A percentile compares a stretch with the other conserved stretches of the same genome.
Conservation (phyloP, 495 filamentous ascomycete genomes). For the Penicillium ucsense region DNA sequence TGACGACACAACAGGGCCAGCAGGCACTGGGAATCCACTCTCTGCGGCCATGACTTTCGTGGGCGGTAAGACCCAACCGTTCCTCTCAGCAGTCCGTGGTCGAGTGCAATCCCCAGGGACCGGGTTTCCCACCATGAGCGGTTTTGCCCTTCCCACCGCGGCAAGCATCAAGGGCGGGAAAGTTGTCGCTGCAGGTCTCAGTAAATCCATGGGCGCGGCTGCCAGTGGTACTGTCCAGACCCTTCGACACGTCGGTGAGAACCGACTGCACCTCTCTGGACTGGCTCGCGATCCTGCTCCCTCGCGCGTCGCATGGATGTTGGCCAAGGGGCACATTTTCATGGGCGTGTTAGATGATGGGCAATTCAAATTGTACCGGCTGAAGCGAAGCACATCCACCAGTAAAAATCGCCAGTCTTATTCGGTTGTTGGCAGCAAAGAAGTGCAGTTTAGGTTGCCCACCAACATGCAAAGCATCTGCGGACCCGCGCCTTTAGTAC, state of each 20-base stretch:
- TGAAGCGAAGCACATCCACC: conserved; percentile 37
- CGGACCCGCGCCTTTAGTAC: conserved; percentile 25
- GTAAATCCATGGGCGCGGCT: conserved; percentile 72
- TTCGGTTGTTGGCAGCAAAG: conserved; percentile 45
- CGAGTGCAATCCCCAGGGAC: conserved; percentile 41
- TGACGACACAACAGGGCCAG: conserved; percentile 39
- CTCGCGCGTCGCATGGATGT: conserved; percentile 34
- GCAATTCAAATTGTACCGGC: conserved; percentile 55
- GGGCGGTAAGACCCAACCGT: conserved; percentile 47
- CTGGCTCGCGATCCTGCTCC: conserved; percentile 34
- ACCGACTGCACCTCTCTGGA: conserved; percentile 64
- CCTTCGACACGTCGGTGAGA: conserved; percentile 74
- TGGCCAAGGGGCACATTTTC: conserved; percentile 24
- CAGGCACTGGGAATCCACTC: conserved; percentile 48
- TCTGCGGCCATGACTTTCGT: conserved; percentile 53
- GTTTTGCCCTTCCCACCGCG: conserved; percentile 50
- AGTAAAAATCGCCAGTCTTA: conserved; percentile 39
- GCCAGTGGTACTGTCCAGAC: conserved; percentile 70
- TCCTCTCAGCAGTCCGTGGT: conserved; percentile 45
- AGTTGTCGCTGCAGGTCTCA: conserved; percentile 71
- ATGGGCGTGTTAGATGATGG: conserved; percentile 31
- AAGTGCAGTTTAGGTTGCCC: conserved; percentile 57
- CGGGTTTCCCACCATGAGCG: conserved; percentile 33
- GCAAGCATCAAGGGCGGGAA: conserved; percentile 64
- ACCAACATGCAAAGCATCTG: conserved; percentile 24